These are phyloP conservation scores for Amanita pseudoporphyria DNA, from an alignment of 768 basidiomycete genomes.

Conservation along the genomic window DNA sequence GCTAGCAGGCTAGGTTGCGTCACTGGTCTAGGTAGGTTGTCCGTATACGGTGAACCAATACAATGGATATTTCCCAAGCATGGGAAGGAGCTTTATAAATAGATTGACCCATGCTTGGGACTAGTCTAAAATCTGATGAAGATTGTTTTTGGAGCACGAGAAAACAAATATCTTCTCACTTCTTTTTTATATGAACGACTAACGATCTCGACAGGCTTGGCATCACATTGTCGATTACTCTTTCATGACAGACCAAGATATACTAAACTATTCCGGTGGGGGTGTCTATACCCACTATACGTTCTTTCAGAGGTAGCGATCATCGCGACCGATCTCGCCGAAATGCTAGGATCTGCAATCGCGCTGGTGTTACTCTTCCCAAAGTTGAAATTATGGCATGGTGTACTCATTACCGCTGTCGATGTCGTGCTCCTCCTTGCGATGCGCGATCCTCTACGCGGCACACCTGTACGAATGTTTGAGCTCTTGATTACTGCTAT, in stretches of 20 bases:
- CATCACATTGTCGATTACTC: conserved; percentile 50
- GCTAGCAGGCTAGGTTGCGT: conserved; percentile 77
- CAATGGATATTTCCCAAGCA: not conserved
- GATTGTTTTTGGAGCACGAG: too few species aligned
- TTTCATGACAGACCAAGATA: conserved; percentile 57
- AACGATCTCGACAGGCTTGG: conserved; percentile 28
- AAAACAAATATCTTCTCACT: too few species aligned
- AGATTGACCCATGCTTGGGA: not conserved
- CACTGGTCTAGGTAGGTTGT: conserved; percentile 57
- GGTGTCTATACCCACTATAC: conserved; percentile 58
- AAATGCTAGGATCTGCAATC: conserved; percentile 75
- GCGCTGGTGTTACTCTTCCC: conserved; percentile 72
- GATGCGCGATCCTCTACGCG: conserved; percentile 59
- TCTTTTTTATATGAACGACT: conserved; percentile 1
- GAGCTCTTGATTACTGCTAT: conserved; percentile 54
- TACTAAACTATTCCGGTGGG: conserved; percentile 46
- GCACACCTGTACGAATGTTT: conserved; percentile 58
- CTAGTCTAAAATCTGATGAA: not conserved
- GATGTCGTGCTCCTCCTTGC: conserved; percentile 68
- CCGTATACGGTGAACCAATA: not conserved
- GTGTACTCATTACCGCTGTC: conserved; percentile 55
- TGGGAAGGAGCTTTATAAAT: not conserved
- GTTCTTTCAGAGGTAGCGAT: conserved; percentile 59
- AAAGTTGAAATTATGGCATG: conserved; percentile 55
- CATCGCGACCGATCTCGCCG: conserved; percentile 71